phyloP scores from a whole-genome alignment of 1,284 basidiomycete genomes.

The Leccinum griseonigrum region DNA sequence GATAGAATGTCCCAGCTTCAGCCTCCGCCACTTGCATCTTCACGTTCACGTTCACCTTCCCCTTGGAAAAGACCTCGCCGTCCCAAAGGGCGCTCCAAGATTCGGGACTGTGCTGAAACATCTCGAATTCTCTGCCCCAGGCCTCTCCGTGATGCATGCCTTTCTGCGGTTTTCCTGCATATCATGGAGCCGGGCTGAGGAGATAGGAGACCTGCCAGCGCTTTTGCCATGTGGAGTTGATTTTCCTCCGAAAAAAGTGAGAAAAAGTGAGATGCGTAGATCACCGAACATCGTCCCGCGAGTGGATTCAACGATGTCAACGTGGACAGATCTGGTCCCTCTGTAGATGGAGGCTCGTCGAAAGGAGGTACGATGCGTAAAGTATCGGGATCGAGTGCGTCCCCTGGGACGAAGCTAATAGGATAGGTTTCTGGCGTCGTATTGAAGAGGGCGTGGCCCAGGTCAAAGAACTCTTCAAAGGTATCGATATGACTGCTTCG shows the following conservation, averaged over 20 bases:
- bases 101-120: slow-evolving; percentile 32
- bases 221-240: slow-evolving; percentile 31
- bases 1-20: neutral
- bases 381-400: slow-evolving; percentile 32
- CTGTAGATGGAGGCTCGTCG: slow-evolving; percentile 1
- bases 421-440: slow-evolving; percentile 33
- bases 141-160: neutral
- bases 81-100: slow-evolving; percentile 35
- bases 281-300: slow-evolving; percentile 29
- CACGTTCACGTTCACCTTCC: slow-evolving; percentile 24
- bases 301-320: slow-evolving; percentile 36
- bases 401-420: slow-evolving; percentile 34
- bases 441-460: slow-evolving; percentile 38
- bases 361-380: slow-evolving; percentile 22
- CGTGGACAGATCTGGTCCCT: slow-evolving; percentile 21
- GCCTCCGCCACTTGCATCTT: neutral
- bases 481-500: slow-evolving; percentile 36
- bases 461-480: slow-evolving; percentile 29
- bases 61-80: slow-evolving; percentile 28
- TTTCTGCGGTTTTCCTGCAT: slow-evolving; percentile 16
- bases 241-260: slow-evolving; percentile 38
- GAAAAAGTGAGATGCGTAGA: slow-evolving; percentile 36
- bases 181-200: slow-evolving; percentile 32
- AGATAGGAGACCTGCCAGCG: slow-evolving; percentile 34
- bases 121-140: neutral